Conservation (phyloP, 441 rosid species). For the Gossypium schwendimanii region DNA sequence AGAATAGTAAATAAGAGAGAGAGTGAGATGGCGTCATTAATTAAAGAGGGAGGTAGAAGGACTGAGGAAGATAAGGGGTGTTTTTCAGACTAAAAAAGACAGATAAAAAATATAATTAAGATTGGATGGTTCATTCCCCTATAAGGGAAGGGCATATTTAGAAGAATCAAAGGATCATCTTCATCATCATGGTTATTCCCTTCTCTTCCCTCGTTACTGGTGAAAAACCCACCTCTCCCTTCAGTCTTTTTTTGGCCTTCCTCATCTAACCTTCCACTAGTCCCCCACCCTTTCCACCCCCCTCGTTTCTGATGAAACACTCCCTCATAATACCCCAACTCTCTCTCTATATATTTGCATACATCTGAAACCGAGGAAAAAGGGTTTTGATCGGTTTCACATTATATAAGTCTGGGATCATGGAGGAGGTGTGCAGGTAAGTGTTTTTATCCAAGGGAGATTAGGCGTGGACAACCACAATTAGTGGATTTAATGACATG, state of each 20-base stretch:
- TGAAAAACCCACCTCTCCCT: constrained; percentile 15
- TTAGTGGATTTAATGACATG: neutral
- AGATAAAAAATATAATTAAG: constrained; percentile 5
- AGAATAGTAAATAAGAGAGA: constrained; percentile 33
- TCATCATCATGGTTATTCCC: constrained; percentile 31
- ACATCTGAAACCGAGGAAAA: neutral
- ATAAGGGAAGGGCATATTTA: constrained; percentile 4
- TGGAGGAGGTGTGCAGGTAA: neutral
- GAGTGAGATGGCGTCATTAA: constrained; percentile 31
- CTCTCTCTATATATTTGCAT: neutral
- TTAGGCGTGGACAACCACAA: neutral
- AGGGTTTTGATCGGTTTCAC: constrained; percentile 11
- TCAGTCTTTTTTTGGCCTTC: constrained; percentile 24
- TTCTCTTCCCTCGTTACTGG: constrained; percentile 32
- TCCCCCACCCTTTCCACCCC: neutral
- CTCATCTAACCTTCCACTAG: constrained; percentile 6
- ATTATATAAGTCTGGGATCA: constrained; percentile 10
- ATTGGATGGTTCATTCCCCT: constrained; percentile 25
- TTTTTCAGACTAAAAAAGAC: neutral
- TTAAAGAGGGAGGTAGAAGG: constrained; percentile 3
- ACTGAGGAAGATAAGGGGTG: constrained; percentile 1
- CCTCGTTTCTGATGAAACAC: constrained; percentile 29
- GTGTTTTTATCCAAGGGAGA: neutral
- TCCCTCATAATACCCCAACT: neutral
- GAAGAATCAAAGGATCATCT: constrained; percentile 18